Evolutionary conservation across 2,329 filamentous ascomycete genomes (phyloP), one percentile per base, ranked within the genome.

Genomic region (Escovopsis sp.): DNA sequence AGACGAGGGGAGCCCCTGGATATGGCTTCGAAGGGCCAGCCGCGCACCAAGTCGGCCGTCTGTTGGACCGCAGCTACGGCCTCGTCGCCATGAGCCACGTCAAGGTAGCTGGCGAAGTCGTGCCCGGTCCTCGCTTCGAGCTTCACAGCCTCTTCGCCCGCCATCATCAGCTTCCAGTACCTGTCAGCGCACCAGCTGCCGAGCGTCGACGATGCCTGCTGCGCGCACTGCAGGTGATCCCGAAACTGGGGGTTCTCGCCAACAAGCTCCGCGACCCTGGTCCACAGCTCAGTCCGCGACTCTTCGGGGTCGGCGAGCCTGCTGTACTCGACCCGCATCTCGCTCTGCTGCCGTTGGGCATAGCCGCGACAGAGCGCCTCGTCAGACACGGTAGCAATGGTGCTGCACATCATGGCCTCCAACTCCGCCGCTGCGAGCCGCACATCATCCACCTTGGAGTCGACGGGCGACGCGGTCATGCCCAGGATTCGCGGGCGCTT

Each of bases 381-480:
- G 35, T 73, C 62, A 0, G 65, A 62, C 4, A 67, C 77, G 0
- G 91, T 96, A 6, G 82, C 82, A 54, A 98, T 95, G 52, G 80
- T 78, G 57, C 81, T 83, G 55, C 91, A 75, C 1, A 98, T 67
- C 33, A 94, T 67, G 1, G 62, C 69, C 56, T 96, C 89, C 0
- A 98, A 72, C 42, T 84, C 77, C 46, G 66, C 64, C 0, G 85
- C 83, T 33, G 84, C 85, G 46, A 75, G 67, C 12, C 69, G 67
- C 26, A 94, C 72, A 49, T 94, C 79, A 12, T 38, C 51, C 0
- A 74, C 73, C 53, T 85, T 82, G 0, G 85, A 78, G 62, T 96
- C 88, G 3, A 95, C 81, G 1, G 91, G 91, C 0, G 91, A 96
- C 7, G 91, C 91, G 2, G 91, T 98, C 89, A 96, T 95, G 26